A percentile compares a stretch with the other conserved stretches of the same genome.
Conservation (phyloP, 2,329 filamentous ascomycete species). For the Teratosphaeria pseudoeucalypti region DNA sequence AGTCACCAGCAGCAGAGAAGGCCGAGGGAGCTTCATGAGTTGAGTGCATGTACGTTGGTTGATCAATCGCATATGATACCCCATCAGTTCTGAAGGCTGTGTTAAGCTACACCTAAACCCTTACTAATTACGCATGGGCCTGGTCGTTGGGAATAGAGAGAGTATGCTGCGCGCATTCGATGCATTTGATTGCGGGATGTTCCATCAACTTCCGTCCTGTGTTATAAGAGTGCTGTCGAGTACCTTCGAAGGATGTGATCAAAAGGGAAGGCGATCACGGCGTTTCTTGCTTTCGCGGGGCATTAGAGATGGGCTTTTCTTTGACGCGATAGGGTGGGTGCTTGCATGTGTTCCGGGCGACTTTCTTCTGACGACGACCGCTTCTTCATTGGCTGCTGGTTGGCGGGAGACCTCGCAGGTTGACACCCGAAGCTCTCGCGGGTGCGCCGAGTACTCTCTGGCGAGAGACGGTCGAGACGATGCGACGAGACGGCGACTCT, state of each 20-base stretch:
- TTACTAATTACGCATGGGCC: not conserved
- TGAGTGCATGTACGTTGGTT: not conserved
- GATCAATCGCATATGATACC: conserved; percentile 19
- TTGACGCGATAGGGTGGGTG: not conserved
- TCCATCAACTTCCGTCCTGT: conserved; percentile 1
- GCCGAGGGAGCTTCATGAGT: conserved; percentile 10
- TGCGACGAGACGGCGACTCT: not conserved
- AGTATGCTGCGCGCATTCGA: conserved; percentile 1
- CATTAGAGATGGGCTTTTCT: not conserved
- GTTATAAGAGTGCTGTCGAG: conserved; percentile 2
- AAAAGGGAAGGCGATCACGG: not conserved
- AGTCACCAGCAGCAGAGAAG: conserved; percentile 17
- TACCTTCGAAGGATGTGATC: not conserved
- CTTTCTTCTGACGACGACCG: not conserved
- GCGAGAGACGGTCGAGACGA: not conserved
- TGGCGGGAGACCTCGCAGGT: not conserved
- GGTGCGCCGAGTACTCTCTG: not conserved
- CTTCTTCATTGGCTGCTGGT: not conserved
- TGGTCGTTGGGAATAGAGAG: not conserved
- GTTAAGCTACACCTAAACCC: conserved; percentile 5
- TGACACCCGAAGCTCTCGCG: not conserved
- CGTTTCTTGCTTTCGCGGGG: not conserved
- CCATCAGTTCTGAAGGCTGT: conserved; percentile 16
- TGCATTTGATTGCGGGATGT: conserved; percentile 1
- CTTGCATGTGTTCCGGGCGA: not conserved